Percentiles rank a stretch among this genome's conserved stretches.
These are phyloP conservation scores for Taxillus chinensis DNA, from an alignment of 164 flowering plant species.

Conservation along the genomic window DNA sequence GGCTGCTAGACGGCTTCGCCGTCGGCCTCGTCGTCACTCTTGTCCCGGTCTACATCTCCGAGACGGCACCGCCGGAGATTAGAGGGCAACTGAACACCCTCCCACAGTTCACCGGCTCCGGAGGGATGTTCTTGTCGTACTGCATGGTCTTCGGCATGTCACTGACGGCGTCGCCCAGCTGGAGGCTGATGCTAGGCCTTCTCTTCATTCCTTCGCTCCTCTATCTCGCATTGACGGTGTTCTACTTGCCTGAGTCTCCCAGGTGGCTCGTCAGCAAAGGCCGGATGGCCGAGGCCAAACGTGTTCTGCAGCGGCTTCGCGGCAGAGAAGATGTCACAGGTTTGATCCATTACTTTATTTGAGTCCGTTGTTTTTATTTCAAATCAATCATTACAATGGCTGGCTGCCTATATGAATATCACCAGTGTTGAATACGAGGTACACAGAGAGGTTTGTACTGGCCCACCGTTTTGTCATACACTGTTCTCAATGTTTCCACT, in stretches of 20 bases:
- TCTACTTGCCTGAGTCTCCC: conserved; percentile 31
- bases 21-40: conserved; percentile 31
- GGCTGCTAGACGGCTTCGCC: conserved; percentile 32
- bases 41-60: conserved; percentile 32
- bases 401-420: too few relatives aligned
- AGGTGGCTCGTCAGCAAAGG: conserved; percentile 35
- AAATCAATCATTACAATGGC: too few relatives aligned
- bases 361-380: too few relatives aligned
- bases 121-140: conserved; percentile 29
- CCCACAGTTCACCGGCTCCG: conserved; percentile 29
- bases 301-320: conserved; percentile 20
- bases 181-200: conserved; percentile 35
- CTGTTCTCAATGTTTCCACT: too few relatives aligned
- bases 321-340: conserved; percentile 33
- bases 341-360: neutral
- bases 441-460: too few relatives aligned
- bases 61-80: conserved; percentile 32
- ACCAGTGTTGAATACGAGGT: too few relatives aligned
- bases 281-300: conserved; percentile 25
- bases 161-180: conserved; percentile 17
- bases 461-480: too few relatives aligned
- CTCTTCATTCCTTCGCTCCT: conserved; percentile 24
- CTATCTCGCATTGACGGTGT: conserved; percentile 17
- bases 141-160: conserved; percentile 32
- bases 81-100: conserved; percentile 29